A percentile compares a stretch with the other conserved stretches of the same genome.
Conservation (phyloP, 768 basidiomycete genomes). For the Pisolithus marmoratus region DNA sequence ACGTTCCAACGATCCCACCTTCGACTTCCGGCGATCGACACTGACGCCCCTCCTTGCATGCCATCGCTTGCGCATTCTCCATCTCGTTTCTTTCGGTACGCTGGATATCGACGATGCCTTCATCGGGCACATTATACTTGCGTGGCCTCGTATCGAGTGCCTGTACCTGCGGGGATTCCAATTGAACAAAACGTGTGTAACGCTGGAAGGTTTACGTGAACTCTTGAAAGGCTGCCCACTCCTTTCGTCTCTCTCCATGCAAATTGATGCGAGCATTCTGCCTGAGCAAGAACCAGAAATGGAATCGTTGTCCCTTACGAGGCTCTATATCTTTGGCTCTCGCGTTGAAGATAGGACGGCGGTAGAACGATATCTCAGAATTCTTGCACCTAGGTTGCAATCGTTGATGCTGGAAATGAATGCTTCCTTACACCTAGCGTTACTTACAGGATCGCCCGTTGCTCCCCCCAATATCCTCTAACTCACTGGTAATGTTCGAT, state of each 20-base stretch:
- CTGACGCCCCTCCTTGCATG: slow-evolving; percentile 20
- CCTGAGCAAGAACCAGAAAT: not conserved
- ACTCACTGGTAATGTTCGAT: no score
- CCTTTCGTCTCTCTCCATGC: slow-evolving; percentile 14
- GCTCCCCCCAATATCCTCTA: no score
- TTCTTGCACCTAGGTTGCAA: slow-evolving; percentile 18
- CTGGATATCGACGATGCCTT: slow-evolving; percentile 24
- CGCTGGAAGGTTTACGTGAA: slow-evolving; percentile 17
- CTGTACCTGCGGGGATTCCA: slow-evolving; percentile 23
- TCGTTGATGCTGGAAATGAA: not conserved
- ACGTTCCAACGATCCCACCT: slow-evolving; percentile 13
- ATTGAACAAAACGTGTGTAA: slow-evolving; percentile 17
- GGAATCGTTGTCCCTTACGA: slow-evolving; percentile 10
- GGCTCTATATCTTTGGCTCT: slow-evolving; percentile 25
- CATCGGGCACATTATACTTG: slow-evolving; percentile 18
- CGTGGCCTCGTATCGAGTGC: slow-evolving; percentile 23
- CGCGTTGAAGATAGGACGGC: slow-evolving; percentile 18
- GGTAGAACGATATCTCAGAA: slow-evolving; percentile 22
- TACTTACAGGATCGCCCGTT: no score
- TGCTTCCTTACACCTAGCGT: no score
- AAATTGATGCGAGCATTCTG: slow-evolving; percentile 20
- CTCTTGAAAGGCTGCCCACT: slow-evolving; percentile 14
- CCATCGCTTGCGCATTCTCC: slow-evolving; percentile 13
- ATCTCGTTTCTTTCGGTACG: slow-evolving; percentile 21
- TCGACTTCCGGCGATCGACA: slow-evolving; percentile 18